Conservation (phyloP, 139 green algal genomes). For the Asterochloris sp. region DNA sequence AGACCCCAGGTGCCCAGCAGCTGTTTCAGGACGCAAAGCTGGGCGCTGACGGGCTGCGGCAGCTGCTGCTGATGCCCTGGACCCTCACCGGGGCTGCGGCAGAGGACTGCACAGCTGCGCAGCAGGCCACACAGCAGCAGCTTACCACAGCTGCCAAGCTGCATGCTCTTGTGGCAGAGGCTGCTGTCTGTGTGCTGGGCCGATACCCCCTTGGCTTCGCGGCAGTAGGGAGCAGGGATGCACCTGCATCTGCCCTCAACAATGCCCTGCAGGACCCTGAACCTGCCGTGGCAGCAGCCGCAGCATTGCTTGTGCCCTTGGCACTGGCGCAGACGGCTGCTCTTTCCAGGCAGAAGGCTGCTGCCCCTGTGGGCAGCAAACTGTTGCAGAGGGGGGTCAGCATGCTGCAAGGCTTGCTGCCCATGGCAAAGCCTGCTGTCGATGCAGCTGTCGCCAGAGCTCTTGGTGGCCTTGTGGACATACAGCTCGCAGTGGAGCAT, state of each 20-base stretch:
- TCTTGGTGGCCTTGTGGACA: neutral
- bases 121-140: neutral
- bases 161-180: neutral
- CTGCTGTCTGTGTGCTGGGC: neutral
- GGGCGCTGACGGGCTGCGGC: slow-evolving; percentile 4
- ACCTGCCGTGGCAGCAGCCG: neutral
- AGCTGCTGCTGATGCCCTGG: slow-evolving; percentile 25
- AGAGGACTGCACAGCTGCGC: neutral
- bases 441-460: neutral
- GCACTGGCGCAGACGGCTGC: neutral
- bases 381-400: slow-evolving; percentile 6
- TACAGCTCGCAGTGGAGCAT: slow-evolving; percentile 7
- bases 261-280: slow-evolving; percentile 10
- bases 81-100: neutral
- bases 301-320: neutral
- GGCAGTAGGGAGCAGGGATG: neutral
- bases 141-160: neutral
- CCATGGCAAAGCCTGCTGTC: neutral
- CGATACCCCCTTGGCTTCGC: neutral
- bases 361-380: neutral
- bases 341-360: neutral
- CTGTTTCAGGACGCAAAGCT: neutral
- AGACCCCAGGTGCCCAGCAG: no score
- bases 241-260: neutral
- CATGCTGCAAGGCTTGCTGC: neutral